Evolutionary conservation across 176 grass and related monocot species (phyloP).

Genomic region (Cocos nucifera): DNA sequence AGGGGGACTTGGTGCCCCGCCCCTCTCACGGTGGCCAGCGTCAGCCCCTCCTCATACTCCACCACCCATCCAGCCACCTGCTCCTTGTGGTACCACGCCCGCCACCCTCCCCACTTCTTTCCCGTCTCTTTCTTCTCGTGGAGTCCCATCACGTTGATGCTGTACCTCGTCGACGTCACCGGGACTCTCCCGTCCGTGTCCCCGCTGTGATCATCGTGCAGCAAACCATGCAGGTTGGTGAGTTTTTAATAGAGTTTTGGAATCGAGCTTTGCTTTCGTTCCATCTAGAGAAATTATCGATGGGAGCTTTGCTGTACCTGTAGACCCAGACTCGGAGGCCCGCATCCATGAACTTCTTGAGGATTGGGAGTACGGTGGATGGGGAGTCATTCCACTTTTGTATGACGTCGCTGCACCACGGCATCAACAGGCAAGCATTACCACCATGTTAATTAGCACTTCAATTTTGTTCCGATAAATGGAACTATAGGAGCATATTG

Average conservation of each 20-base stretch:
- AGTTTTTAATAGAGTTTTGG: too few relatives aligned
- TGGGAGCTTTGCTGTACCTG: conserved; percentile 25
- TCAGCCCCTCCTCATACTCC: conserved; percentile 75
- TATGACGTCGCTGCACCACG: conserved; percentile 53
- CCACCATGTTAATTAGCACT: too few relatives aligned
- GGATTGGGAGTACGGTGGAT: conserved; percentile 49
- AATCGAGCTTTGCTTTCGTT: too few relatives aligned
- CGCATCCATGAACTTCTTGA: conserved; percentile 80
- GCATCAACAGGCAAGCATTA: neutral
- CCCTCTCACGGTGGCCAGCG: conserved; percentile 72
- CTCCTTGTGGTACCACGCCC: conserved; percentile 71
- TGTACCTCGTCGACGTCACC: conserved; percentile 85
- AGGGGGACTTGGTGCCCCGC: conserved; percentile 90
- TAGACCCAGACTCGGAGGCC: conserved; percentile 81
- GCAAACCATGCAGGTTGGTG: too few relatives aligned
- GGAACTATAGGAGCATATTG: too few relatives aligned
- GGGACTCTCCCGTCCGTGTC: conserved; percentile 89
- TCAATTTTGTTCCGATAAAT: too few relatives aligned
- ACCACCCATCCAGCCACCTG: conserved; percentile 81
- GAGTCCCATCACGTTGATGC: conserved; percentile 63
- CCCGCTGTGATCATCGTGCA: conserved; percentile 28
- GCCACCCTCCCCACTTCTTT: conserved; percentile 43
- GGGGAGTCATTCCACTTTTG: conserved; percentile 87
- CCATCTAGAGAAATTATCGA: too few relatives aligned
- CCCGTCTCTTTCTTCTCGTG: conserved; percentile 21